Evolutionary conservation across 176 grass and related monocot species (phyloP), one percentile per base, ranked within the genome.

Genomic region (Cenchrus americanus): DNA sequence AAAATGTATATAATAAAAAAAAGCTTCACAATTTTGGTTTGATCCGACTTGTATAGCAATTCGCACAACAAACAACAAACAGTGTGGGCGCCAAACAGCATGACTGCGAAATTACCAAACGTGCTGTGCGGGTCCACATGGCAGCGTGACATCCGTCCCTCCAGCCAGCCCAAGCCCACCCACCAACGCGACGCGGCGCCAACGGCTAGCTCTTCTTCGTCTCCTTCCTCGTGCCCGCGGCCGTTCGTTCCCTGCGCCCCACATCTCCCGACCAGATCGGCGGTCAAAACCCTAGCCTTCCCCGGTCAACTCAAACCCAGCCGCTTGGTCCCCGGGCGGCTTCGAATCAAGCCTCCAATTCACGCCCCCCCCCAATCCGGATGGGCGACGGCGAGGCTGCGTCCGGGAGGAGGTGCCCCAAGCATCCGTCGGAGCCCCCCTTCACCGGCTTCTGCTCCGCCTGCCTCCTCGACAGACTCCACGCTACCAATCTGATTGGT

Each of bases 391-490:
- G 30, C 62, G 77, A 68, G 43, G 64, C 79, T 42, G 64, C 78
- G 51, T 43, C 32, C 22, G 21, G 62, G 72, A 84, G 72, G 40
- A 86, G 85, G 69, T 93, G 91, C 71, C 68, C 76, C 4, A 86
- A 78, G 79, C 91, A 93, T 74, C 88, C 88, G 19, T 80, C 88
- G 32, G 60, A 90, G 62, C 62, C 80, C 21, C 68, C 88, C 62
- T 90, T 90, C 86, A 90, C 88, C 14, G 88, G 88, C 19, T 93
- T 90, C 82, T 93, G 91, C 83, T 93, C 91, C 62, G 83, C 82
- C 70, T 93, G 91, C 79, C 83, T 93, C 24, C 78, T 88, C 59
- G 88, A 93, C 53, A 82, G 91, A 73, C 83, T 93, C 64, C 90
- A 89, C 49, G 79, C 71, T 23, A 66, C 75, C 8, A 26, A 81